These are phyloP conservation scores for Albugo candida DNA, from an alignment of 352 stramenopile genomes.

Conservation along the genomic window DNA sequence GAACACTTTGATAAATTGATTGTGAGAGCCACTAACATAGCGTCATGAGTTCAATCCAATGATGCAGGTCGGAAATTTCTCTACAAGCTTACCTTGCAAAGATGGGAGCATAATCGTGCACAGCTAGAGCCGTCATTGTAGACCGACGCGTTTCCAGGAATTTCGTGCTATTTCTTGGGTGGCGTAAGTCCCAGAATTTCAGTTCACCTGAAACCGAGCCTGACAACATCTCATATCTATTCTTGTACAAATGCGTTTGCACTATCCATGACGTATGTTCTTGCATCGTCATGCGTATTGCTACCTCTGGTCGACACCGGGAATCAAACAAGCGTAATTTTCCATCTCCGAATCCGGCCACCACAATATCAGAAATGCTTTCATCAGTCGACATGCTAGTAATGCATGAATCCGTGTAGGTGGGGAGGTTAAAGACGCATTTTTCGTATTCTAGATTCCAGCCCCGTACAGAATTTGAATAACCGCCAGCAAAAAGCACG, in stretches of 20 bases:
- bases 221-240: slow-evolving; percentile 81
- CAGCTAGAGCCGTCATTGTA: slow-evolving; percentile 91
- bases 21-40: slow-evolving; percentile 82
- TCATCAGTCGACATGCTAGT: slow-evolving; percentile 78
- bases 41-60: not conserved
- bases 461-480: slow-evolving; percentile 77
- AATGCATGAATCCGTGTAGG: slow-evolving; percentile 79
- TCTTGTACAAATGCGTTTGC: slow-evolving; percentile 64
- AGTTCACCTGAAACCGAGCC: slow-evolving; percentile 88
- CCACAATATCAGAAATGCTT: slow-evolving; percentile 50
- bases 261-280: slow-evolving; percentile 95
- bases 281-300: slow-evolving; percentile 46
- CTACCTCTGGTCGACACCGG: slow-evolving; percentile 53
- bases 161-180: slow-evolving; percentile 55
- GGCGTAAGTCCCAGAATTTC: slow-evolving; percentile 94
- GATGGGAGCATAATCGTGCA: slow-evolving; percentile 91
- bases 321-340: slow-evolving; percentile 89
- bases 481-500: slow-evolving; percentile 84
- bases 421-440: slow-evolving; percentile 58
- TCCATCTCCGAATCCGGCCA: slow-evolving; percentile 89
- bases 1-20: slow-evolving; percentile 98
- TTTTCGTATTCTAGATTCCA: slow-evolving; percentile 93
- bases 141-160: slow-evolving; percentile 81
- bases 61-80: not conserved
- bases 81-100: slow-evolving; percentile 63